Base-by-base conservation (phyloP, 2,329 filamentous ascomycete genomes). In the Kalmusia sp. region DNA sequence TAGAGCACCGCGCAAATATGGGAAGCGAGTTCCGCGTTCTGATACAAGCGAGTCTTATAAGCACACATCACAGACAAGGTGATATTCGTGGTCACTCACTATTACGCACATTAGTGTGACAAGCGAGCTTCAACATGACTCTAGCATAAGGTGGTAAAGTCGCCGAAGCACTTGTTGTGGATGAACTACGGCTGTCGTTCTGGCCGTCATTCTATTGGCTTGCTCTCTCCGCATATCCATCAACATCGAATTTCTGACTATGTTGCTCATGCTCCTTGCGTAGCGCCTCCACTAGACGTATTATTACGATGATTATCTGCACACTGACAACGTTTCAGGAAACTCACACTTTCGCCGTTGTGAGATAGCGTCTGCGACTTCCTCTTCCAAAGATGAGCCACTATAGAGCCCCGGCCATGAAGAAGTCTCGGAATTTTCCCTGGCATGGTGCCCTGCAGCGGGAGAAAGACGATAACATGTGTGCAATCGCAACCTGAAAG, bases 381-480 rank as follows among this genome's bases (percentile, higher is more conserved):
- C 37, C 15, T 65, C 59, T 45, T 69, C 64, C 2, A 50, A 31
- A 3, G 48, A 60, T 3, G 57, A 58, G 2, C 63, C 63, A 0
- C 25, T 35, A 40, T 61, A 64, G 11, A 65, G 51, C 1, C 56
- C 62, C 1, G 64, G 66, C 62, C 64, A 67, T 14, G 59, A 28
- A 3, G 54, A 49, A 0, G 52, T 55, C 43, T 67, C 63, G 0
- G 67, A 67, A 14, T 59, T 41, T 12, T 61, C 52, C 4, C 62
- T 62, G 19, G 67, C 61, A 27, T 69, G 64, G 21, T 69, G 55
- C 6, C 67, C 65, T 15, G 65, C 58, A 3, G 67, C 64, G 30
- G 67, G 68, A 24, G 63, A 52, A 21, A 62, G 59, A 4, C 58
- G 59, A 46, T 58, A 54, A 7, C 54, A 52, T 7, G 58, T 51